Evolutionary conservation across 495 filamentous ascomycete species (phyloP).

Genomic region (Penicillium cinerascens): DNA sequence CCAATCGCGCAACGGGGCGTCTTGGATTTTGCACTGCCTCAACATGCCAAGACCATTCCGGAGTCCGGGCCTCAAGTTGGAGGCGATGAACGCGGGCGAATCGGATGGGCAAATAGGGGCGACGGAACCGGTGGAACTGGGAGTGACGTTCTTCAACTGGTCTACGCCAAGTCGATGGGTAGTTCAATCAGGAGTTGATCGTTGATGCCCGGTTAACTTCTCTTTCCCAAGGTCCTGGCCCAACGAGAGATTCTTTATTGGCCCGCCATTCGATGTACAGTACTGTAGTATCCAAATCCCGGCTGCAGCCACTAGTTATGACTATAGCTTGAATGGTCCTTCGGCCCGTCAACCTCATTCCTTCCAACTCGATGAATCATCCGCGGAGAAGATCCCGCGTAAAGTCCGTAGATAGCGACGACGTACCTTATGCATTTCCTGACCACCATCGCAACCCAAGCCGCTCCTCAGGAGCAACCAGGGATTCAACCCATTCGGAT

Average conservation of each 20-base stretch:
- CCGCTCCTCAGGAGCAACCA: too few relatives aligned
- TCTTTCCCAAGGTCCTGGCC: background rate
- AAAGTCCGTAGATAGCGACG: too few relatives aligned
- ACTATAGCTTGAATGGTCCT: background rate
- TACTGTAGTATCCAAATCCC: background rate
- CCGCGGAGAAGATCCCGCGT: too few relatives aligned
- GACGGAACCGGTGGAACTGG: background rate
- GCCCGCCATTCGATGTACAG: background rate
- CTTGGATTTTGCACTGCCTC: background rate
- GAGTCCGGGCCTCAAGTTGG: too few relatives aligned
- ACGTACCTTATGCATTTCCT: too few relatives aligned
- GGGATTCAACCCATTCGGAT: too few relatives aligned
- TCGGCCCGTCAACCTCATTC: background rate
- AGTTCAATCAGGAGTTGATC: background rate
- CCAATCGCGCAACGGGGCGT: too few relatives aligned
- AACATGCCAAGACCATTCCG: background rate
- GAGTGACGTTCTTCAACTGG: background rate
- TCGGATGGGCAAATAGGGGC: background rate
- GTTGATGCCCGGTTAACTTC: background rate
- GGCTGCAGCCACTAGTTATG: background rate
- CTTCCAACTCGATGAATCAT: too few relatives aligned
- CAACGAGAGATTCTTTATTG: background rate
- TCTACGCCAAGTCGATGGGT: too few relatives aligned
- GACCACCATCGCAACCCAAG: too few relatives aligned
- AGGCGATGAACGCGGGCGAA: too few relatives aligned